A percentile compares a stretch with the other conserved stretches of the same genome.
Conservation (phyloP, 768 basidiomycete species). For the Mycena kentingensis region DNA sequence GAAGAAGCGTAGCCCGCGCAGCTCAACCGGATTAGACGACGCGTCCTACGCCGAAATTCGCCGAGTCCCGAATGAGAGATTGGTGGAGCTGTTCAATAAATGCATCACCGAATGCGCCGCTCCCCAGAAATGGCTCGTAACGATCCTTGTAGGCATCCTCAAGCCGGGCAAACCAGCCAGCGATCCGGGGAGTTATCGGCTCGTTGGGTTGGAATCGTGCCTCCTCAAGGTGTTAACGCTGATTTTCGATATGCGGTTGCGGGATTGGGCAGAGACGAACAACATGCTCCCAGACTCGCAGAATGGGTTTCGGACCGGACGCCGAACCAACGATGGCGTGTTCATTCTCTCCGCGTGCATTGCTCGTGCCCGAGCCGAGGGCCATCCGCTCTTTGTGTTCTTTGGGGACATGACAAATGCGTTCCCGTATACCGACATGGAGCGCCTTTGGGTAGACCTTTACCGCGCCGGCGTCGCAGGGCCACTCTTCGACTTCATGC, state of each 20-base stretch:
- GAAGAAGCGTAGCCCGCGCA: neutral
- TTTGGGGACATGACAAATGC: slow-evolving; percentile 34
- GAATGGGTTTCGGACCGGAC: slow-evolving; percentile 30
- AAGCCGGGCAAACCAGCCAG: slow-evolving; percentile 18
- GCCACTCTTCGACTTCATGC: slow-evolving; percentile 30
- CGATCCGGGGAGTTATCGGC: slow-evolving; percentile 17
- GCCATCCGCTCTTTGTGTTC: slow-evolving; percentile 23
- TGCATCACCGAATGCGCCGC: neutral
- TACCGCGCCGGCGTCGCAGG: slow-evolving; percentile 23
- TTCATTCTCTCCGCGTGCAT: slow-evolving; percentile 25
- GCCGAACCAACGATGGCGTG: slow-evolving; percentile 32
- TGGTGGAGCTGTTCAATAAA: neutral
- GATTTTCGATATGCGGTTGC: slow-evolving; percentile 20
- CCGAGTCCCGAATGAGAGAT: neutral
- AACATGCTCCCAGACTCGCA: slow-evolving; percentile 29
- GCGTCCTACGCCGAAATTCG: neutral
- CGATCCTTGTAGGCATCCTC: neutral
- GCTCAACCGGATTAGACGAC: neutral
- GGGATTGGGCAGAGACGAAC: slow-evolving; percentile 14
- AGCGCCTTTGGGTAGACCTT: slow-evolving; percentile 33
- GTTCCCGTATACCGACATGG: slow-evolving; percentile 34
- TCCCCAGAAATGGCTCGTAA: neutral
- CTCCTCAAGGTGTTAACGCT: slow-evolving; percentile 26
- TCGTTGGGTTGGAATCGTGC: slow-evolving; percentile 24
- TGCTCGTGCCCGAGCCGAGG: slow-evolving; percentile 17